Conservation (phyloP, 257 asterid genomes). For the Forsythia viridissima region DNA sequence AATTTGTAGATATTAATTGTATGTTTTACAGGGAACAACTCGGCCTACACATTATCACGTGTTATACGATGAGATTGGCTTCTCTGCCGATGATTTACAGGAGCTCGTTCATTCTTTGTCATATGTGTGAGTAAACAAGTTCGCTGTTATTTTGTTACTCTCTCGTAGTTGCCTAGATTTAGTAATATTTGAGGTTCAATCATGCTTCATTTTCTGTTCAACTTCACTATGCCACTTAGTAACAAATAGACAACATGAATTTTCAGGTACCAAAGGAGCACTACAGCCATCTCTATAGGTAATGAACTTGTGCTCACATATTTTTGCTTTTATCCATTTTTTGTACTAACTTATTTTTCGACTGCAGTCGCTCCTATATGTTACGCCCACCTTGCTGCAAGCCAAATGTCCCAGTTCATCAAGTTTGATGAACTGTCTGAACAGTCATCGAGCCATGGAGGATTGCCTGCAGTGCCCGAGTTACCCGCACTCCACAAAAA, state of each 20-base stretch:
- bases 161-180: too few relatives aligned
- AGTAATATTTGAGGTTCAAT: background rate
- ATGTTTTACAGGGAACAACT: conserved; percentile 59
- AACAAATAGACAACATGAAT: background rate
- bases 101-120: conserved; percentile 70
- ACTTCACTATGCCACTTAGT: background rate
- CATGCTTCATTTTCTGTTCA: background rate
- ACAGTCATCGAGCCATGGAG: conserved; percentile 49
- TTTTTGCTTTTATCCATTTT: background rate
- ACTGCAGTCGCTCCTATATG: conserved; percentile 72
- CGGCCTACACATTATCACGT: conserved; percentile 84
- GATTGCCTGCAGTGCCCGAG: conserved; percentile 35
- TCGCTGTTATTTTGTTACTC: background rate
- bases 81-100: conserved; percentile 69
- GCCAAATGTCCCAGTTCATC: conserved; percentile 59
- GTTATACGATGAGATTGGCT: conserved; percentile 64
- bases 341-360: background rate
- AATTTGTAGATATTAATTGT: background rate
- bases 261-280: conserved; percentile 84
- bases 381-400: conserved; percentile 75
- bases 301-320: conserved; percentile 19
- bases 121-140: conserved; percentile 56
- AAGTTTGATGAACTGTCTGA: conserved; percentile 66
- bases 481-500: conserved; percentile 43
- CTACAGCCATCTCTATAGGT: conserved; percentile 85